These are phyloP conservation scores for Populus deltoides DNA, from an alignment of 345 rosid species.

Conservation along the genomic window DNA sequence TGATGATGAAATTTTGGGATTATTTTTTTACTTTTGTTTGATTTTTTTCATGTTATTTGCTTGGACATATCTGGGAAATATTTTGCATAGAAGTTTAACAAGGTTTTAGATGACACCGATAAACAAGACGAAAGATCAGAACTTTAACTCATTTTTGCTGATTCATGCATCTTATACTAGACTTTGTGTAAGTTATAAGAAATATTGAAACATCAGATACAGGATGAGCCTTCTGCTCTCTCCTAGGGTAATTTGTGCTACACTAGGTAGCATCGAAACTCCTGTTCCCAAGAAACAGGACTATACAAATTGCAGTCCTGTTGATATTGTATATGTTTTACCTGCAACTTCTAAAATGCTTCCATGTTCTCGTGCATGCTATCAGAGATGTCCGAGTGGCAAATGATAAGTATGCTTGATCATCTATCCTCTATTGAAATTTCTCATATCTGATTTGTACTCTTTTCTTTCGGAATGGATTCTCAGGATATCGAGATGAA, in stretches of 20 bases:
- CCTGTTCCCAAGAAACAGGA: background rate
- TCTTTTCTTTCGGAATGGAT: background rate
- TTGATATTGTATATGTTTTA: background rate
- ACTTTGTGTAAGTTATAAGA: background rate
- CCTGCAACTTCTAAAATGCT: background rate
- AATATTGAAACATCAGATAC: background rate
- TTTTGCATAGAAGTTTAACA: background rate
- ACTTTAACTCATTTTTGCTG: background rate
- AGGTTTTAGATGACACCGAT: background rate
- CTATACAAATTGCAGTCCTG: background rate
- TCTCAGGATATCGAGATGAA: slow-evolving; percentile 78
- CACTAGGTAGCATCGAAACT: background rate
- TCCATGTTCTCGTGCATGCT: background rate
- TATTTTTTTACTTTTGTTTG: background rate
- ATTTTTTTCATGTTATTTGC: background rate
- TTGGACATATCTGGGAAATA: background rate
- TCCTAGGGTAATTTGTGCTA: background rate
- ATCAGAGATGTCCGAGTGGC: background rate
- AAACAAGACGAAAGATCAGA: background rate
- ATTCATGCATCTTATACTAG: background rate
- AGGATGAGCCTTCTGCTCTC: background rate
- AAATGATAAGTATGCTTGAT: background rate
- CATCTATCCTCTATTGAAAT: background rate
- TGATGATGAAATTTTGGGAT: background rate
- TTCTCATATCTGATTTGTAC: background rate